Base-by-base conservation (phyloP, 495 filamentous ascomycete genomes). In the Sporormia fimetaria region DNA sequence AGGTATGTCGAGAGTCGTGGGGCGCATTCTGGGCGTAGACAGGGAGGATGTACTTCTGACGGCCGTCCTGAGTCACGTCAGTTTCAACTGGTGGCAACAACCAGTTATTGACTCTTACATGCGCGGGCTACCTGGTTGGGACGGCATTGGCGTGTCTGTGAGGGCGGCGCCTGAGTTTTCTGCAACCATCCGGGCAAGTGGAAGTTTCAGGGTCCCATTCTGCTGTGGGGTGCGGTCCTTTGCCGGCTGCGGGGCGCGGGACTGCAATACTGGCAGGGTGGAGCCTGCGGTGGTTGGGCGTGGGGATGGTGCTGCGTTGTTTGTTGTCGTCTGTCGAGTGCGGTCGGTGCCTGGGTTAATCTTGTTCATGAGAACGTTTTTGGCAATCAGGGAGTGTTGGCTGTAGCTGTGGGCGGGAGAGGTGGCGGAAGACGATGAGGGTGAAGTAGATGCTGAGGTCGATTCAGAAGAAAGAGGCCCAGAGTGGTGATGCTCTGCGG, bases 141-240 rank as follows among this genome's bases (percentile, higher is more conserved):
- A 80, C 51, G 78, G 69, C 57, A 64, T 55, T 41, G 80, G 80
- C 51, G 80, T 85, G 61, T 85, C 80, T 47, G 64, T 73, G 57
- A 80, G 59, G 27, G 74, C 67, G 35, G 57, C 60, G 45, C 76
- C 76, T 58, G 71, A 60, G 53, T 66, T 65, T 57, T 70, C 63
- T 56, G n/a, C n/a, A n/a, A n/a, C n/a, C n/a, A n/a, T n/a, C n/a
- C n/a, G n/a, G n/a, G n/a, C n/a, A n/a, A n/a, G n/a, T n/a, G n/a
- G n/a, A n/a, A n/a, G n/a, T n/a, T n/a, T n/a, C n/a, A n/a, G n/a
- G n/a, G n/a, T n/a, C n/a, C n/a, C n/a, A n/a, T n/a, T n/a, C n/a
- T n/a, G 37, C 33, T 48, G 37, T 15, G 23, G 40, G 22, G 37
- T 16, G 12, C 27, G 17, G 28, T 44, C 33, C 15, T 42, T 27